Conservation (phyloP, 441 rosid genomes). For the Pelargonium myrrhifolium region DNA sequence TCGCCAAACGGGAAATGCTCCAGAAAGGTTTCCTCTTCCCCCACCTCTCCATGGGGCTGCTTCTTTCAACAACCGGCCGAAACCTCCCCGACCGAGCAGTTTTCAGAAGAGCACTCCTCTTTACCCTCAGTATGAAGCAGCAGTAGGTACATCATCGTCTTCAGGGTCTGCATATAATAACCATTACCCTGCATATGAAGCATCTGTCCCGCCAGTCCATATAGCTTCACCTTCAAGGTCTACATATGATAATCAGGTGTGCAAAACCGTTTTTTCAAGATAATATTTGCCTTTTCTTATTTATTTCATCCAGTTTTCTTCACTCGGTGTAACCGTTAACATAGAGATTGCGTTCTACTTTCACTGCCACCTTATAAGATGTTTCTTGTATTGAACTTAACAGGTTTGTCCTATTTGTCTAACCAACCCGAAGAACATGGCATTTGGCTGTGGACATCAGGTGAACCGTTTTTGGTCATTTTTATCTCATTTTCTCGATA, state of each 20-base stretch:
- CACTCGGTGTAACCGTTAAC: no score
- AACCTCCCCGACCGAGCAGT: conserved; percentile 43
- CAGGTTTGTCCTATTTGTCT: conserved; percentile 69
- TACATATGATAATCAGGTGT: conserved; percentile 58
- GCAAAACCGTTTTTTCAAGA: background rate
- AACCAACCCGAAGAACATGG: conserved; percentile 48
- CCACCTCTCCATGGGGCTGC: conserved; percentile 54
- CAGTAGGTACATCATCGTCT: conserved; percentile 35
- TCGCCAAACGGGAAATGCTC: conserved; percentile 36
- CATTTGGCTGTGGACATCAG: conserved; percentile 71
- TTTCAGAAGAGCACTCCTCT: conserved; percentile 44
- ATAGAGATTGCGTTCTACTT: no score
- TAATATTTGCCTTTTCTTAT: background rate
- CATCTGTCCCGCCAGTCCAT: conserved; percentile 19
- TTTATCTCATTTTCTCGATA: background rate
- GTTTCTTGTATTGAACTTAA: conserved; percentile 1
- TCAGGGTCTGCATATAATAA: conserved; percentile 44
- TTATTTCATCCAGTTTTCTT: background rate
- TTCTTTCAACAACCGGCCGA: conserved; percentile 28
- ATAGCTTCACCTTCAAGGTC: conserved; percentile 37
- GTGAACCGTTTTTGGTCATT: conserved; percentile 20
- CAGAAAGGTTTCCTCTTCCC: conserved; percentile 64
- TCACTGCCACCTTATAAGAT: background rate
- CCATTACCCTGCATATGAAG: conserved; percentile 17
- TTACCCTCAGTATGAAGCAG: conserved; percentile 32